These are phyloP conservation scores for Yamadazyma paraphyllophila DNA, from an alignment of 805 yeast species.

Conservation along the genomic window DNA sequence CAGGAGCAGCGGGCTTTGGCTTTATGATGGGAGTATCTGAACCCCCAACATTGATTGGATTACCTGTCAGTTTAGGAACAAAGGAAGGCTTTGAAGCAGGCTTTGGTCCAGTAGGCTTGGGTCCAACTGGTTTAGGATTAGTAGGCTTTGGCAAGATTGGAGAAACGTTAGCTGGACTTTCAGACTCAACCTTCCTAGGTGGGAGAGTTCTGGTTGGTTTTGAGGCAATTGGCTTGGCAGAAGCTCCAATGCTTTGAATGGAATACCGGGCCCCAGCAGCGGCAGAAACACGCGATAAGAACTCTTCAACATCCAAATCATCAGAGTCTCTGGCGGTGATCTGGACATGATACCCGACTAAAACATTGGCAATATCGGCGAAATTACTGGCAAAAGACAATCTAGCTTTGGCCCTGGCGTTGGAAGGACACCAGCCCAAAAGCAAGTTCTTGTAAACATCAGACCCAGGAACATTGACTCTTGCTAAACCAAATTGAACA, in stretches of 20 bases:
- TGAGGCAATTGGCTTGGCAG: constrained; percentile 25
- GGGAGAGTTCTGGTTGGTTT: constrained; percentile 20
- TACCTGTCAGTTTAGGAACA: constrained; percentile 38
- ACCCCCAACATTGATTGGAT: constrained; percentile 32
- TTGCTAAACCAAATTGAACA: constrained; percentile 86
- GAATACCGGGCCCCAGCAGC: constrained; percentile 94
- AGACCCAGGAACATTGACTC: constrained; percentile 88
- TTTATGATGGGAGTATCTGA: constrained; percentile 9
- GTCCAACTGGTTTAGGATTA: constrained; percentile 19
- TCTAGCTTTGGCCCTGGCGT: constrained; percentile 76
- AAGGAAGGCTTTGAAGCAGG: constrained; percentile 20
- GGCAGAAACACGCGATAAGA: constrained; percentile 72
- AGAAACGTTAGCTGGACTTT: not conserved
- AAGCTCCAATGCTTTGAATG: constrained; percentile 16
- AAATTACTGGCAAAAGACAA: constrained; percentile 75
- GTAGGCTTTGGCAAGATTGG: constrained; percentile 25
- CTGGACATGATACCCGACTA: constrained; percentile 90
- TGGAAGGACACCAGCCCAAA: constrained; percentile 97
- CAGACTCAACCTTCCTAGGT: constrained; percentile 4
- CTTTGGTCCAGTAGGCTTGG: constrained; percentile 11
- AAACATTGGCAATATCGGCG: constrained; percentile 66
- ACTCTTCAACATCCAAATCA: constrained; percentile 78
- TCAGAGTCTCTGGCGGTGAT: constrained; percentile 94
- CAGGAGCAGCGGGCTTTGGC: constrained; percentile 16
- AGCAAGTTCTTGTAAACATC: constrained; percentile 81